Percentiles rank a stretch among this genome's conserved stretches.
These are phyloP conservation scores for Neurospora hispaniola DNA, from an alignment of 495 filamentous ascomycete species.

Conservation along the genomic window DNA sequence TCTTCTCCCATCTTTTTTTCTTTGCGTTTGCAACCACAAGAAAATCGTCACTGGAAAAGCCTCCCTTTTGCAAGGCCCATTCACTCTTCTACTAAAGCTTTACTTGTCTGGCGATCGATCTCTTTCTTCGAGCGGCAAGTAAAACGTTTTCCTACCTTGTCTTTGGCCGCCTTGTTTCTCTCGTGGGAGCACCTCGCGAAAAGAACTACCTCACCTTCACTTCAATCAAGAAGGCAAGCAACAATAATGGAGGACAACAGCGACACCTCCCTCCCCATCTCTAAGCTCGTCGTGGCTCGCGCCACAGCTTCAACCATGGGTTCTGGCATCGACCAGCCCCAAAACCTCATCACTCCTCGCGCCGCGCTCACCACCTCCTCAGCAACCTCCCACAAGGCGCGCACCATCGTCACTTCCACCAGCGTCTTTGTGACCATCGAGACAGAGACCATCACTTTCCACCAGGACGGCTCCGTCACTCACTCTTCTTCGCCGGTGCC, in stretches of 20 bases:
- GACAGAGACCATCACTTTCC: background rate
- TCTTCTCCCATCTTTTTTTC: background rate
- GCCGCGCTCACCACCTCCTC: background rate
- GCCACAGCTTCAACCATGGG: background rate
- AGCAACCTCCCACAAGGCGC: background rate
- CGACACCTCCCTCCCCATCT: background rate
- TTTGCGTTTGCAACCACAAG: background rate
- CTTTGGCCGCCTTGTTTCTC: background rate
- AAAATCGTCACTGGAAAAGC: background rate
- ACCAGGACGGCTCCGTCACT: background rate
- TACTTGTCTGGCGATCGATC: background rate
- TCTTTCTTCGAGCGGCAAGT: background rate
- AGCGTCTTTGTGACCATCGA: background rate
- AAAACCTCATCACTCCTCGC: background rate
- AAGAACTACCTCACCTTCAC: background rate
- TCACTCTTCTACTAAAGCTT: background rate
- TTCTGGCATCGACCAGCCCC: background rate
- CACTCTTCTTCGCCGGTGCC: background rate
- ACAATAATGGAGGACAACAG: background rate
- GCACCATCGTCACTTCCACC: background rate
- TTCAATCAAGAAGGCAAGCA: background rate
- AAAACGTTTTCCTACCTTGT: background rate
- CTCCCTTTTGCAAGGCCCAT: background rate
- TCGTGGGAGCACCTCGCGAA: background rate
- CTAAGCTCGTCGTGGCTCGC: background rate